Evolutionary conservation across 2,329 filamentous ascomycete genomes (phyloP), one percentile per base, ranked within the genome.

Genomic region (Phaeosphaeria sp.): DNA sequence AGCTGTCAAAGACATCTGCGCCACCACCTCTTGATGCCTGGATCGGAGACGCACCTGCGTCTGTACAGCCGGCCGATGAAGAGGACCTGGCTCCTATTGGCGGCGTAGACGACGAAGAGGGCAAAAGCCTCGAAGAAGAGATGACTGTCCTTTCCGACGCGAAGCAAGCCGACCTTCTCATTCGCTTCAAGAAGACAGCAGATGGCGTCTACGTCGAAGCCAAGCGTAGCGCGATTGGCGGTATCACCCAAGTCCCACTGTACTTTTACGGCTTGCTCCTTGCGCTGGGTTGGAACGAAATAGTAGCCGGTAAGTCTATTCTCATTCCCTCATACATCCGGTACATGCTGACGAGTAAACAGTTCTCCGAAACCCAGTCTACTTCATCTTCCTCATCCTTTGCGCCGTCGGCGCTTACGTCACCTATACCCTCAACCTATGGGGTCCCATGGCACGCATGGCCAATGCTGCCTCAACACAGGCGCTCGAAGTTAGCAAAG

Each of bases 141-240:
- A 97, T 96, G 88, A 95, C 91, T 0, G 87, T 98, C n/a, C 84
- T 99, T 47, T 90, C 89, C 71, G 94, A 98, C 78, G 85, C 88
- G 64, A 97, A 97, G 80, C 87, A 91, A 59, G 91, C 96, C 74
- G 93, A 99, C 74, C 85, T 99, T 25, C 92, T 93, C 9, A 90
- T 96, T 15, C 87, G 95, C 54, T 99, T 99, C 85, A 98, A 97
- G 85, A 98, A 98, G 85, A 95, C 92, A 36, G 95, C 95, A 1
- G 95, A 99, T 74, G 95, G 93, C 7, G 94, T 99, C 3, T 99
- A 97, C 71, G 93, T 99, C 43, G 95, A 99, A 81, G 95, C 95
- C 49, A 99, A 99, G 84, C 88, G 95, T 57, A 93, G 94, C 74
- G 95, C 95, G 43, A 96, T 99, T 74, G 95, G 95, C 53, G 93